Percentiles rank a stretch among this genome's conserved stretches.
These are phyloP conservation scores for Alternaria arbusti DNA, from an alignment of 2,329 filamentous ascomycete genomes.

Conservation along the genomic window DNA sequence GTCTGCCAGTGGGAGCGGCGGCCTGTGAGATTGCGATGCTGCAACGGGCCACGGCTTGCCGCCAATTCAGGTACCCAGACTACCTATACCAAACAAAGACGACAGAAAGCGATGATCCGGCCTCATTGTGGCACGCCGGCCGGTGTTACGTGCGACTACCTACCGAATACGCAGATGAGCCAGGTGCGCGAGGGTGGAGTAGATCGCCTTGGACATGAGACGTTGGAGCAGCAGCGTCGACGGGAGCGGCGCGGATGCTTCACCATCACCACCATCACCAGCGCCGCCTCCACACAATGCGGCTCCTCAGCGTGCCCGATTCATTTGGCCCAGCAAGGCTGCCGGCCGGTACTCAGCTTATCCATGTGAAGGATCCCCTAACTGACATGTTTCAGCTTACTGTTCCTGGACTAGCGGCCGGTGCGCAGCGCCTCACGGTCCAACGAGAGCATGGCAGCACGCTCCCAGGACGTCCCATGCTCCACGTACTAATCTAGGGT, in stretches of 20 bases:
- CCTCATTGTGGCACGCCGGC: slow-evolving; percentile 7
- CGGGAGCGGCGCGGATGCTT: slow-evolving; percentile 11
- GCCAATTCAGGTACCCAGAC: slow-evolving; percentile 2
- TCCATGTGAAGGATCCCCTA: slow-evolving; percentile 26
- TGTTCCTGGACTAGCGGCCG: slow-evolving; percentile 32
- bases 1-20: neutral
- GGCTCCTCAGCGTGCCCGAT: neutral
- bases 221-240: neutral
- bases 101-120: slow-evolving; percentile 6
- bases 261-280: neutral
- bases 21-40: slow-evolving; percentile 9
- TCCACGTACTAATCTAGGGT: slow-evolving; percentile 33
- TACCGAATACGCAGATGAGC: slow-evolving; percentile 4
- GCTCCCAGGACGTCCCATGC: slow-evolving; percentile 16
- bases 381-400: slow-evolving; percentile 42
- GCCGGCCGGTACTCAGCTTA: slow-evolving; percentile 13
- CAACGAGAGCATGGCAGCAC: slow-evolving; percentile 23
- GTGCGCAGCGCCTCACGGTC: slow-evolving; percentile 18
- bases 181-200: slow-evolving; percentile 9
- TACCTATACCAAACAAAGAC: neutral
- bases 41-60: slow-evolving; percentile 2
- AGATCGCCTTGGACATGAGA: neutral
- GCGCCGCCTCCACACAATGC: slow-evolving; percentile 1
- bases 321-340: slow-evolving; percentile 5
- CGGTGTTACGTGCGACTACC: slow-evolving; percentile 1